Evolutionary conservation across 371 early-diverging fungal genomes (phyloP).

Genomic region (Mucor irregularis): DNA sequence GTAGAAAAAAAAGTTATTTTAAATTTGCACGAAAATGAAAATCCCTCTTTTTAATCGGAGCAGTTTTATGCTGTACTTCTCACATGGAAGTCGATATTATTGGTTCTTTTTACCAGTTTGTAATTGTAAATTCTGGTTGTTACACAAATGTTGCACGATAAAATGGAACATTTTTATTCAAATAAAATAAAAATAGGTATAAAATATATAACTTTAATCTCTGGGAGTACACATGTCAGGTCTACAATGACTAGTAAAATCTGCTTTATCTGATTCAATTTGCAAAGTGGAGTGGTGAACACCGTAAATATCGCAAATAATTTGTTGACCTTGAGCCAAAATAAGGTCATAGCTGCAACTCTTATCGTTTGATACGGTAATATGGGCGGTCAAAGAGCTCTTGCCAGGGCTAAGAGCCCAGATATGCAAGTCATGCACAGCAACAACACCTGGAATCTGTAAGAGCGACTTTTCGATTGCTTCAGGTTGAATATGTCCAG

Average conservation of each 20-base stretch:
- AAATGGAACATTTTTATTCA: not conserved
- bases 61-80: not conserved
- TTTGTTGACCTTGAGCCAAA: slow-evolving; percentile 53
- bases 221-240: slow-evolving; percentile 40
- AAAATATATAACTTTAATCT: not conserved
- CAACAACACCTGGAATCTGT: slow-evolving; percentile 55
- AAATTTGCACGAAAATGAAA: not conserved
- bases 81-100: slow-evolving; percentile 1
- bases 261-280: slow-evolving; percentile 53
- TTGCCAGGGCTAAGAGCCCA: slow-evolving; percentile 77
- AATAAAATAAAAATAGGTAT: not conserved
- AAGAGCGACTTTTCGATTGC: slow-evolving; percentile 53
- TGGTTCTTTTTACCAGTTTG: not conserved
- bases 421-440: slow-evolving; percentile 71
- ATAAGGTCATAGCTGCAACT: slow-evolving; percentile 50
- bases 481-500: slow-evolving; percentile 63
- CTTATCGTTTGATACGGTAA: slow-evolving; percentile 19
- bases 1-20: not conserved
- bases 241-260: slow-evolving; percentile 46
- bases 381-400: slow-evolving; percentile 45
- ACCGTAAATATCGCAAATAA: slow-evolving; percentile 58
- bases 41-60: not conserved
- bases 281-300: slow-evolving; percentile 73
- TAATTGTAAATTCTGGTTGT: not conserved
- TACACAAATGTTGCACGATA: not conserved